Evolutionary conservation across 2,329 filamentous ascomycete species (phyloP), one percentile per base, ranked within the genome.

Genomic region (Endoconidiophora laricicola): DNA sequence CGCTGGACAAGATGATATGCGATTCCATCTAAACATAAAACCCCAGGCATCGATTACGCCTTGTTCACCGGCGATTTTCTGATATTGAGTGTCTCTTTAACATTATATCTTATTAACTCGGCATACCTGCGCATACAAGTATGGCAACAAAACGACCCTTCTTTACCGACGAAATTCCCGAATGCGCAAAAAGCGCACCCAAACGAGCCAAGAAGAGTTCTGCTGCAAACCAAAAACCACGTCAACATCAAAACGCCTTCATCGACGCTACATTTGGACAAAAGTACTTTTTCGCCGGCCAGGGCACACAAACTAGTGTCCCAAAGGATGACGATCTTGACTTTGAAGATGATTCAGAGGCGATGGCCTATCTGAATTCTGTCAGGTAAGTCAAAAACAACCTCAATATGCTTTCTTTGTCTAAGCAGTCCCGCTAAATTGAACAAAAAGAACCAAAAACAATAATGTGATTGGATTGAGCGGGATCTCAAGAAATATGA

Each of bases 231-330:
- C 66, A 50, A 61, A 68, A 54, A 64, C 66, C 56, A 64, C 66
- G 51, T 3, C 63, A 67, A 47, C 64, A 67, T 48, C 63, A 68
- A 52, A 65, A 68, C 55, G 65, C 67, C 3, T 64, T 66, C 45
- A 69, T 79, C 52, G 73, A 86, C 60, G 72, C 76, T 7, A 74
- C 76, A 2, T 85, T 78, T 62, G 83, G 83, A 39, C 82, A 86
- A 63, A 76, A 78, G 62, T 77, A 78, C 58, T 81, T 81, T 41
- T 83, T 87, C 57, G 79, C 81, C 5, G 73, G 73, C n/a, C 63
- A 76, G 12, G 72, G 76, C 43, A 68, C 72, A 53, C 56, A 62
- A n/a, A 63, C 66, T 3, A 68, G 66, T 2, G 63, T 66, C 39
- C 61, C 67, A 3, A 64, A 60, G 7, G 73, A 74, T 45, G 72